Base-by-base conservation (phyloP, 495 filamentous ascomycete genomes). In the Penicillium atrosanguineum region DNA sequence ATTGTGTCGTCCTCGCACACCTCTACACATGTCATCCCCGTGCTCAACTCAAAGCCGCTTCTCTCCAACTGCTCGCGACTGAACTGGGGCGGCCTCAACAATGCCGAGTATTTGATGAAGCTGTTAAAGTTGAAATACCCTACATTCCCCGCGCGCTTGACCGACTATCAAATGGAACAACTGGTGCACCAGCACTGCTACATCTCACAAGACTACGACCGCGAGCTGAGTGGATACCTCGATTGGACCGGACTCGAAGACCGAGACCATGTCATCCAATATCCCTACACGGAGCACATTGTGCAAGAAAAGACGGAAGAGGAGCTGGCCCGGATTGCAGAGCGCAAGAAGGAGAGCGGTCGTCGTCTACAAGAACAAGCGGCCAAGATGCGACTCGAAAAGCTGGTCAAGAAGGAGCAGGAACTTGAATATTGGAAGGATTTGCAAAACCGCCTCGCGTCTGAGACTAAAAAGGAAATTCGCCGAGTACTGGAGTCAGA, bases 111-210 rank as follows among this genome's bases (percentile, higher is more conserved):
- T 61, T 78, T 97, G 12, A 75, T 90, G 16, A 96, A 96, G 66
- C 80, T 97, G 25, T 79, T 98, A 49, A 84, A 82, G 57, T 77
- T 96, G n/a, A 98, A 98, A 67, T 98, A 98, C 61, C 90, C 92
- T 9, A 81, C 80, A 0, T 95, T 97, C 56, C 88, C 90, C 0
- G 85, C 88, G 3, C 91, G 91, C 53, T 79, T 97, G 50, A 93
- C 85, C 44, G 79, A 89, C 15, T 84, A 84, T 44, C 94, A 98
- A 64, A 84, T 89, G 48, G 93, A 97, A 61, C 78, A 90, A 44
- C 80, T 96, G 69, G 81, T 97, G 25, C 84, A 85, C 40, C 87
- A 96, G 48, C 92, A 97, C 65, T 96, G 91, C 65, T 96, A 96
- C 51, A 77, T 98, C 31, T 92, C 89, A 7, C 78, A 81, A 38